Evolutionary conservation across 225 moss, liverwort and hornwort genomes (phyloP).

Genomic region (Physcomitrellopsis africana): DNA sequence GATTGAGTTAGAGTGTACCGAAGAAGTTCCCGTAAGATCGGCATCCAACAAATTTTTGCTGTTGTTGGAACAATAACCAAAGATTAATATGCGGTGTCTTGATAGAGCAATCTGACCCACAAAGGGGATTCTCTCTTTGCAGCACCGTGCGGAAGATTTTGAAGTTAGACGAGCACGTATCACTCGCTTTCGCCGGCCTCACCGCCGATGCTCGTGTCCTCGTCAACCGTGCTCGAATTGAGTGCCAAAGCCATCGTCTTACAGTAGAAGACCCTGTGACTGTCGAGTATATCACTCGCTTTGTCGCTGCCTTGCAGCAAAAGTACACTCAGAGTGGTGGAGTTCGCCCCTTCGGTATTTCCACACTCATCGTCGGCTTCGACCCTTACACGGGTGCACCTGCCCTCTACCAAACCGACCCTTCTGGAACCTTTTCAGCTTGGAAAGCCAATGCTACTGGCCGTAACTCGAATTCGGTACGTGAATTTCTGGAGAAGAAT

Average conservation of each 20-base stretch:
- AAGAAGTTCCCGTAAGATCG: too few species aligned
- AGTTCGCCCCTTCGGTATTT: conserved; percentile 76
- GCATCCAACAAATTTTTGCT: background rate
- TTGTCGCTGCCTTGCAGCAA: conserved; percentile 74
- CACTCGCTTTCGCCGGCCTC: conserved; percentile 74
- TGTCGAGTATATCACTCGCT: conserved; percentile 76
- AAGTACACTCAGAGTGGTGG: conserved; percentile 81
- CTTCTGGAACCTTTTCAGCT: conserved; percentile 71
- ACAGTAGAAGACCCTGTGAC: conserved; percentile 81
- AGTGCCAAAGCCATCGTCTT: conserved; percentile 81
- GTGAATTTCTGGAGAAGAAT: conserved; percentile 75
- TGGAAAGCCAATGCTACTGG: conserved; percentile 81
- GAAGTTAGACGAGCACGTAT: conserved; percentile 75
- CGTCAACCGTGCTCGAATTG: conserved; percentile 72
- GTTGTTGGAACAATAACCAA: background rate
- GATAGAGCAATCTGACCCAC: conserved; percentile 2
- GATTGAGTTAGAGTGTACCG: background rate
- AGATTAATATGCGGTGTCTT: background rate
- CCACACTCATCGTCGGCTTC: conserved; percentile 73
- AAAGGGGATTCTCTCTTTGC: conserved; percentile 26
- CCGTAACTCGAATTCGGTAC: conserved; percentile 67
- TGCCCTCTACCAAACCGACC: conserved; percentile 75
- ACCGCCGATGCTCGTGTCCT: conserved; percentile 76
- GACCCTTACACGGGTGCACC: conserved; percentile 71
- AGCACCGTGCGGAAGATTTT: conserved; percentile 73